Percentiles rank a stretch among this genome's conserved stretches.
Evolutionary conservation across 23 red algal species (phyloP).

Genomic region (Gracilaria caudata): DNA sequence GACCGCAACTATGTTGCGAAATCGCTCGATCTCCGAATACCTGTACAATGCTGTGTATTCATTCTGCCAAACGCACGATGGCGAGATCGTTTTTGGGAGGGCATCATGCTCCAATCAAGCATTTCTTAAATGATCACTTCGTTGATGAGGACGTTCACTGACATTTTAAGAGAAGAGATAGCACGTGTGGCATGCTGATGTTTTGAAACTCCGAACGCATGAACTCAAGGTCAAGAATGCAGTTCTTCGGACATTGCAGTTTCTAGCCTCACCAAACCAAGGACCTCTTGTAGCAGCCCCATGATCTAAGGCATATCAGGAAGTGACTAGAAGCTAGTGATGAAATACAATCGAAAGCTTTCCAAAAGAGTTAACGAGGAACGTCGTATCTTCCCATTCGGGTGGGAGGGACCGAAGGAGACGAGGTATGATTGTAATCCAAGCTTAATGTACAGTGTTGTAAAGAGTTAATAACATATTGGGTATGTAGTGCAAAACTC

Average conservation of each 20-base stretch:
- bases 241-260: constrained; percentile 49
- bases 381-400: constrained; percentile 9
- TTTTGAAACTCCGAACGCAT: constrained; percentile 17
- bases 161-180: constrained; percentile 41
- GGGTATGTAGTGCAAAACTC: too few species aligned
- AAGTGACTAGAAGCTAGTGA: constrained; percentile 22
- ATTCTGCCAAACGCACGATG: constrained; percentile 44
- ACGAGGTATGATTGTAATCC: background rate
- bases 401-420: background rate
- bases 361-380: background rate
- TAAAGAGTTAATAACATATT: background rate
- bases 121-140: constrained; percentile 35
- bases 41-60: constrained; percentile 56
- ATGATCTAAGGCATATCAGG: constrained; percentile 45
- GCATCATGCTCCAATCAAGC: constrained; percentile 58
- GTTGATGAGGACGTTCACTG: constrained; percentile 43
- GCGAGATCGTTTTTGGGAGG: constrained; percentile 56
- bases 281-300: constrained; percentile 6
- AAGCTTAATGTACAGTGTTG: constrained; percentile 18
- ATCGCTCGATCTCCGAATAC: constrained; percentile 44
- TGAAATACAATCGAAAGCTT: constrained; percentile 3
- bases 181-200: constrained; percentile 30
- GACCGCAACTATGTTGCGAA: constrained; percentile 54
- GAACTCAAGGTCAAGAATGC: constrained; percentile 29
- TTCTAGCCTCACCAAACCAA: constrained; percentile 26